Percentiles rank a stretch among this genome's conserved stretches.
phyloP scores from a whole-genome alignment of 129 eudicot genomes.

The Tanacetum coccineum region DNA sequence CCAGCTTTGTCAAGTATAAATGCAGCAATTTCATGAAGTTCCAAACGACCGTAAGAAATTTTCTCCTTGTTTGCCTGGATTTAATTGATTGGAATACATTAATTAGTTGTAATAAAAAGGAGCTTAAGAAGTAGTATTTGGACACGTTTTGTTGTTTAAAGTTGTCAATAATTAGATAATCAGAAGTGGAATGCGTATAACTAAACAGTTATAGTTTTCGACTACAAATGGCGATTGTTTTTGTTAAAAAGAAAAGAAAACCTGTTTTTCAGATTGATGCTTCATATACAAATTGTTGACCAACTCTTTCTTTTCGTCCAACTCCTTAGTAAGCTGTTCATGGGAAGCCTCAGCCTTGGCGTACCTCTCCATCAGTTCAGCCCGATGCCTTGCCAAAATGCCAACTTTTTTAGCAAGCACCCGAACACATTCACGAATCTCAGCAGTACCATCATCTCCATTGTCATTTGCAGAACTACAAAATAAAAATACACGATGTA shows the following conservation, averaged over 20 bases:
- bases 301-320: constrained; percentile 73
- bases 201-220: too few species aligned
- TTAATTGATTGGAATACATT: not conserved
- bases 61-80: constrained; percentile 87
- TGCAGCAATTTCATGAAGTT: constrained; percentile 90
- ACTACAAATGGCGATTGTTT: too few species aligned
- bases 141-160: too few species aligned
- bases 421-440: constrained; percentile 68
- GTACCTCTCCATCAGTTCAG: constrained; percentile 64
- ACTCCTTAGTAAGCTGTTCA: constrained; percentile 57
- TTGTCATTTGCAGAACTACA: constrained; percentile 51
- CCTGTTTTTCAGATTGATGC: constrained; percentile 84
- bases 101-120: too few species aligned
- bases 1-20: constrained; percentile 67
- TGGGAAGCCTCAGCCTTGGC: constrained; percentile 60
- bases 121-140: too few species aligned
- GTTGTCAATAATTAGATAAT: too few species aligned
- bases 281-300: constrained; percentile 65
- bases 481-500: not conserved
- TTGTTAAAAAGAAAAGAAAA: too few species aligned
- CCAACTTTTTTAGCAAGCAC: constrained; percentile 76
- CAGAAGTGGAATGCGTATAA: too few species aligned
- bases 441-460: constrained; percentile 68
- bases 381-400: constrained; percentile 57
- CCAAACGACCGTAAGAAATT: constrained; percentile 76